phyloP scores from a whole-genome alignment of 257 asterid genomes.

The Fraxinus anomala region DNA sequence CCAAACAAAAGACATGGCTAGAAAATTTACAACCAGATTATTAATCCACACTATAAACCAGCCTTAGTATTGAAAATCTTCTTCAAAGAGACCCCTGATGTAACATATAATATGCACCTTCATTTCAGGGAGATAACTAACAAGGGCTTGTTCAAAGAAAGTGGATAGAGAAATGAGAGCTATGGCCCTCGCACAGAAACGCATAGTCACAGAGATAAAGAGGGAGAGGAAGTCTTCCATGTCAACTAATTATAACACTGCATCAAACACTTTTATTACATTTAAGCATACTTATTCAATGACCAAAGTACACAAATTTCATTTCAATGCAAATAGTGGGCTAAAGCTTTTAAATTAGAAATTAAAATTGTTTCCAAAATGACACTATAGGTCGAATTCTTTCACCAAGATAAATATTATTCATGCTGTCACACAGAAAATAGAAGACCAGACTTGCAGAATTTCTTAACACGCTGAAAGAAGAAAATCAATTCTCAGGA shows the following conservation, averaged over 20 bases:
- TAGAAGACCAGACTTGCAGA: background rate
- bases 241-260: background rate
- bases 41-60: background rate
- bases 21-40: background rate
- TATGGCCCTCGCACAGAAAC: background rate
- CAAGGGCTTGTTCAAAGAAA: background rate
- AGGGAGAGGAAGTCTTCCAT: background rate
- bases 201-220: background rate
- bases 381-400: background rate
- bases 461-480: background rate
- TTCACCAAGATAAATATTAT: background rate
- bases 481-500: background rate
- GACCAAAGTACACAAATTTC: background rate
- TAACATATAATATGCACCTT: background rate
- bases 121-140: background rate
- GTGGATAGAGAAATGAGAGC: background rate
- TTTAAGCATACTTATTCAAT: background rate
- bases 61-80: background rate
- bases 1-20: background rate
- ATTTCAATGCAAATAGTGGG: background rate
- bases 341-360: background rate
- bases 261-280: background rate
- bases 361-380: background rate
- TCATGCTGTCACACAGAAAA: background rate
- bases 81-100: background rate